Conservation (phyloP, 768 basidiomycete genomes). For the Suillus subluteus region DNA sequence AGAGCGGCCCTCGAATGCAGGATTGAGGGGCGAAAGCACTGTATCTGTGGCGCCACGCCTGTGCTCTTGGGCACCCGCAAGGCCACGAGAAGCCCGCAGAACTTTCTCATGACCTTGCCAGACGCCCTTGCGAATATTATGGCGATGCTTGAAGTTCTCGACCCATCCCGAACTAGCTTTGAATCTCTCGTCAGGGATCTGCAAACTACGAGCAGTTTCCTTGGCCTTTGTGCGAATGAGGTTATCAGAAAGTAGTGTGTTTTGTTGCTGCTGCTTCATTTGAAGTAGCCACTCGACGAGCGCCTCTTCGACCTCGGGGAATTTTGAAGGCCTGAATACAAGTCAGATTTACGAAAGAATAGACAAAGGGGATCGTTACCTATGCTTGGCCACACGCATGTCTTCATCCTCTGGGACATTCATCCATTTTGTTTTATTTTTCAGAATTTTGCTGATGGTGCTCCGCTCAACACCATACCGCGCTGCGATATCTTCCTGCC, state of each 20-base stretch:
- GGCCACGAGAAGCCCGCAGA: conserved; percentile 34
- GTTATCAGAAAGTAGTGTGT: conserved; percentile 63
- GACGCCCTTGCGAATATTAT: conserved; percentile 70
- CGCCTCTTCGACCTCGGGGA: conserved; percentile 72
- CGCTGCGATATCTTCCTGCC: conserved; percentile 85
- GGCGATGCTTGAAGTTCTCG: conserved; percentile 87
- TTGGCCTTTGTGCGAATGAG: conserved; percentile 67
- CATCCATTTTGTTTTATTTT: conserved; percentile 83
- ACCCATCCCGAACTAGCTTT: conserved; percentile 94
- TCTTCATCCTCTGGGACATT: conserved; percentile 62
- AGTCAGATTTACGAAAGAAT: conserved; percentile 19
- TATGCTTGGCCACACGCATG: conserved; percentile 66
- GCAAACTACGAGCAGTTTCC: conserved; percentile 58
- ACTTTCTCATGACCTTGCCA: conserved; percentile 49
- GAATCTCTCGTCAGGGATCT: conserved; percentile 72
- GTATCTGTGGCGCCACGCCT: conserved; percentile 41
- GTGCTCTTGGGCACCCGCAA: conserved; percentile 32
- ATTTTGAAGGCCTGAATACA: conserved; percentile 69
- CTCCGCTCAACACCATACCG: conserved; percentile 83
- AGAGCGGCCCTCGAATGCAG: conserved; percentile 40
- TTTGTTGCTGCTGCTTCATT: conserved; percentile 49
- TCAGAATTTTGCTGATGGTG: conserved; percentile 93
- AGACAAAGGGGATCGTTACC: conserved; percentile 43
- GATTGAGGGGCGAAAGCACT: conserved; percentile 43
- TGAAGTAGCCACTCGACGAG: conserved; percentile 64